These are phyloP conservation scores for Alopecurus myosuroides DNA, from an alignment of 176 grass and related monocot species.

Conservation along the genomic window DNA sequence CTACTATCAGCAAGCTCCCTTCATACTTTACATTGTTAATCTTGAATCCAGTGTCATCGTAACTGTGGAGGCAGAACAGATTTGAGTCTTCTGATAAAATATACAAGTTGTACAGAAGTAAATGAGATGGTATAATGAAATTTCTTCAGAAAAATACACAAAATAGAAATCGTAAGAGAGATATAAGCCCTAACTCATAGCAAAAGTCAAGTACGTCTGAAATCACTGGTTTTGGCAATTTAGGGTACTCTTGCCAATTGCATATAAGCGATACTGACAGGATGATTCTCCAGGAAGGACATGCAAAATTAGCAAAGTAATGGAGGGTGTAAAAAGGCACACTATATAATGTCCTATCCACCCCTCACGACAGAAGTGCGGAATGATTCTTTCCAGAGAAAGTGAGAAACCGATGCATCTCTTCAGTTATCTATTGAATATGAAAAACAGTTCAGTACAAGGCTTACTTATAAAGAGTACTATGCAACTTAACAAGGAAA, in stretches of 20 bases:
- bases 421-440: not conserved
- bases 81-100: not conserved
- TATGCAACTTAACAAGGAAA: conserved; percentile 10
- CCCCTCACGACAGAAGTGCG: not conserved
- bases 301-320: not conserved
- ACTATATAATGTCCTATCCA: not conserved
- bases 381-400: not conserved
- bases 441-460: not conserved
- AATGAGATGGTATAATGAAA: not conserved
- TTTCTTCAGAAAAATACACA: not conserved
- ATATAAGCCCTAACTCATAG: not conserved
- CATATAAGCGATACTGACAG: not conserved
- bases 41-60: conserved; percentile 83
- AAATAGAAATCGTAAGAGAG: not conserved
- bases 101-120: not conserved
- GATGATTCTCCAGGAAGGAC: not conserved
- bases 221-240: not conserved
- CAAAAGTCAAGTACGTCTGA: not conserved
- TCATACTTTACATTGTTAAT: conserved; percentile 80
- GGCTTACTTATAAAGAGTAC: not conserved
- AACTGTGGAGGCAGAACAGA: conserved; percentile 38
- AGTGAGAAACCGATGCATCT: not conserved
- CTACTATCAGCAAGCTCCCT: conserved; percentile 86
- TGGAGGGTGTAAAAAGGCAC: not conserved
- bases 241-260: not conserved